Percentiles rank a stretch among this genome's conserved stretches.
These are phyloP conservation scores for Cladosporium phlei DNA, from an alignment of 2,329 filamentous ascomycete genomes.

Conservation along the genomic window DNA sequence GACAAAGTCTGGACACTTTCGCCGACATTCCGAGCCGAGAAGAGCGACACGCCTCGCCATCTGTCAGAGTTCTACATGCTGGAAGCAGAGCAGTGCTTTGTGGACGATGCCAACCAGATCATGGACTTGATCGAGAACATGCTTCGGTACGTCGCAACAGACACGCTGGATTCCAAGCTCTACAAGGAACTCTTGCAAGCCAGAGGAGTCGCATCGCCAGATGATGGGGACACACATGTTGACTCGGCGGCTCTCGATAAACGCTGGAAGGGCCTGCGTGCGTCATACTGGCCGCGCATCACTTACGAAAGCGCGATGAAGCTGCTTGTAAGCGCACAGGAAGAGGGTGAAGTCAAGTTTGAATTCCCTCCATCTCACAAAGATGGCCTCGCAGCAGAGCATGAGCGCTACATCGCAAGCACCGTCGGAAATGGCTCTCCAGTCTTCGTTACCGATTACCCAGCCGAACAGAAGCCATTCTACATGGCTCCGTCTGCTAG, in stretches of 20 bases:
- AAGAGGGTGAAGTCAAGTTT: constrained; percentile 51
- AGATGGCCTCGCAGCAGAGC: constrained; percentile 76
- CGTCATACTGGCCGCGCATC: constrained; percentile 78
- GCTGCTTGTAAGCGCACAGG: constrained; percentile 56
- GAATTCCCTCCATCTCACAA: constrained; percentile 66
- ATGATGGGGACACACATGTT: constrained; percentile 32
- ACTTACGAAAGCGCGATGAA: constrained; percentile 76
- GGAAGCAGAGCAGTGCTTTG: constrained; percentile 82
- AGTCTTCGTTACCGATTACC: constrained; percentile 90
- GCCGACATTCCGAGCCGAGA: constrained; percentile 88
- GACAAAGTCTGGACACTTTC: constrained; percentile 91
- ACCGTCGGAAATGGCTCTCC: constrained; percentile 60
- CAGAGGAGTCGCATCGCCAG: constrained; percentile 6
- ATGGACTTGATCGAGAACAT: constrained; percentile 79
- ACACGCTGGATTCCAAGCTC: constrained; percentile 47
- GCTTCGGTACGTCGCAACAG: constrained; percentile 55
- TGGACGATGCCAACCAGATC: constrained; percentile 62
- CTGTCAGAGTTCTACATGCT: constrained; percentile 99
- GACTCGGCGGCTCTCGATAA: constrained; percentile 52
- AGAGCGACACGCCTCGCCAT: constrained; percentile 87
- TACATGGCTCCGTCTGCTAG: constrained; percentile 64
- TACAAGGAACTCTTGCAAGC: constrained; percentile 50
- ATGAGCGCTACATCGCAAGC: constrained; percentile 81
- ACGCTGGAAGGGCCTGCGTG: constrained; percentile 66
- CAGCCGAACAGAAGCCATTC: constrained; percentile 84